phyloP scores from a whole-genome alignment of 2,329 filamentous ascomycete species.

The Fusarium ambrosium region DNA sequence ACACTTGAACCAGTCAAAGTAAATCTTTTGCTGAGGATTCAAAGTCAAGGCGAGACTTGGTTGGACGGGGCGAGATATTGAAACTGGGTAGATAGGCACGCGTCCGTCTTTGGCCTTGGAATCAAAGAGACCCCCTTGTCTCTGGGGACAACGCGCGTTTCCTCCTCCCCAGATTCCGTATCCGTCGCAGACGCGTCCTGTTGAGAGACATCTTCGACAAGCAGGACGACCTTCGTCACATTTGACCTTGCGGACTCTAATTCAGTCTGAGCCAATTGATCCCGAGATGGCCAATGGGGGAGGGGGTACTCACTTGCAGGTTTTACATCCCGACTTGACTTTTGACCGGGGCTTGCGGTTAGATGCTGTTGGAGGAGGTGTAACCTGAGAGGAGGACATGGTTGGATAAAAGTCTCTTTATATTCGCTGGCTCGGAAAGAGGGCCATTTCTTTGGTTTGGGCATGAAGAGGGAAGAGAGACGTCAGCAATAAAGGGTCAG shows the following conservation, averaged over 20 bases:
- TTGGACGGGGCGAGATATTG: conserved; percentile 2
- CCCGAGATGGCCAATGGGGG: background rate
- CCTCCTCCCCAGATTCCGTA: conserved; percentile 41
- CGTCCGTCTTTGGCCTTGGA: background rate
- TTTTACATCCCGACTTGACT: conserved; percentile 38
- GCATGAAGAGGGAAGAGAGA: background rate
- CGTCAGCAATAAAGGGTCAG: background rate
- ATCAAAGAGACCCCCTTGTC: background rate
- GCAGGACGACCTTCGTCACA: conserved; percentile 37
- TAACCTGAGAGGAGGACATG: background rate
- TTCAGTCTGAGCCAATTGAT: background rate
- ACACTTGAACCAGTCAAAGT: conserved; percentile 51
- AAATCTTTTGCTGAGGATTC: conserved; percentile 23
- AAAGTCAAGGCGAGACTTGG: conserved; percentile 11
- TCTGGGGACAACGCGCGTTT: background rate
- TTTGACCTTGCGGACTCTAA: conserved; percentile 27
- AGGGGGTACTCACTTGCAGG: conserved; percentile 33
- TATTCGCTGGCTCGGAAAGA: conserved; percentile 42
- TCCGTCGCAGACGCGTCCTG: conserved; percentile 36
- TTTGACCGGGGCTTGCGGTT: conserved; percentile 24
- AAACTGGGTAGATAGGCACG: background rate
- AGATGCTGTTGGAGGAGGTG: background rate
- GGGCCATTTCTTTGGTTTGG: conserved; percentile 31
- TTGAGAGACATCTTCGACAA: conserved; percentile 34
- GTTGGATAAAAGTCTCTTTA: background rate